phyloP scores from a whole-genome alignment of 176 grass and related monocot species.

The Hsuehochloa calcarea region DNA sequence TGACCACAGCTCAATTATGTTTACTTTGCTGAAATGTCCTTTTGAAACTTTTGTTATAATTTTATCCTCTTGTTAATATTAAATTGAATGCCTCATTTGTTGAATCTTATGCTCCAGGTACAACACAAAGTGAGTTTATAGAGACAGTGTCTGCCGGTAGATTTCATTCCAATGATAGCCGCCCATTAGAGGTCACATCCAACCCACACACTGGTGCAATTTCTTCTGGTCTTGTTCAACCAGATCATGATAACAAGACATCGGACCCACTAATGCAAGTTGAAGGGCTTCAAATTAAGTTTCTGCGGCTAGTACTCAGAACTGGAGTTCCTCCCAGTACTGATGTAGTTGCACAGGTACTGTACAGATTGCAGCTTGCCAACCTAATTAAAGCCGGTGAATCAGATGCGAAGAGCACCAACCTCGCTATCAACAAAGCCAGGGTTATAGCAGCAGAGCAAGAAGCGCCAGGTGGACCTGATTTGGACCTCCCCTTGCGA shows the following conservation, averaged over 20 bases:
- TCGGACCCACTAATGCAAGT: slow-evolving; percentile 59
- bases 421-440: slow-evolving; percentile 58
- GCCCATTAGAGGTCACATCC: slow-evolving; percentile 17
- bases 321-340: slow-evolving; percentile 56
- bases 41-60: neutral
- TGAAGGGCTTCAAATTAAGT: slow-evolving; percentile 70
- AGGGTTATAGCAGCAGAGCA: slow-evolving; percentile 60
- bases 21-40: neutral
- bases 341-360: slow-evolving; percentile 60
- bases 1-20: neutral
- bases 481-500: slow-evolving; percentile 52
- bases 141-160: slow-evolving; percentile 25
- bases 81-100: neutral
- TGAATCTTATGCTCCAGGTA: slow-evolving; percentile 31
- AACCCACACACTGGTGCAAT: slow-evolving; percentile 23
- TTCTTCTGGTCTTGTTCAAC: slow-evolving; percentile 30
- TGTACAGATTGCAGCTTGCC: slow-evolving; percentile 74
- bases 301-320: slow-evolving; percentile 54
- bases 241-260: slow-evolving; percentile 19
- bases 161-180: slow-evolving; percentile 20
- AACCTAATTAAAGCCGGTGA: slow-evolving; percentile 69
- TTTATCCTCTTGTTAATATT: neutral
- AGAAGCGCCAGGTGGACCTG: slow-evolving; percentile 39
- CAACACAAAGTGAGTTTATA: slow-evolving; percentile 17
- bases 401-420: slow-evolving; percentile 53